Base-by-base conservation (phyloP, 176 grass and related monocot genomes). In the Poa pratensis region DNA sequence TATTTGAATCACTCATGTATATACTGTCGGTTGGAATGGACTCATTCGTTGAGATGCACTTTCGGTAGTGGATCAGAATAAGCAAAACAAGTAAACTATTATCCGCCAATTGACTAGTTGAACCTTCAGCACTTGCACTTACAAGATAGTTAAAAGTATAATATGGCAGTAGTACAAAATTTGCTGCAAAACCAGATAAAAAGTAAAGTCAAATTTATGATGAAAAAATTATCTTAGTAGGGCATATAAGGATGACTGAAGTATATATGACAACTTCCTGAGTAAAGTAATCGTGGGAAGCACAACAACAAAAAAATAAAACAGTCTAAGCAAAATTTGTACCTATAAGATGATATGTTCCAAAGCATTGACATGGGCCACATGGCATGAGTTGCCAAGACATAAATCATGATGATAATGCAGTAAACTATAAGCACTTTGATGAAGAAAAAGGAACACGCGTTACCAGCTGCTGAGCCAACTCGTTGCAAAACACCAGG, bases 141-240 rank as follows among this genome's bases (percentile, higher is more conserved):
- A 95, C 85, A 80, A 98, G 86, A 86, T 92, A 93, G 84, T 96
- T 98, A 70, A 96, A 90, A 76, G 93, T 98, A 84, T 98, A 98
- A 73, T 95, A 93, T 73, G 93, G 96, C 54, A 98, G 84, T 69
- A 98, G 82, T 46, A 98, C 91, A 80, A 98, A 73, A 90, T 94
- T 98, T 84, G 96, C 96, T 98, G 93, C 90, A 95, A 76, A 83
- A 92, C 34, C 80, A 87, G 69, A 86, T 49, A 63, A 16, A 76
- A 65, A 30, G 5, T 24, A 5, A 40, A 81, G 48, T 82, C 62
- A 80, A 20, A 86, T 35, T 22, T 7, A 53, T 62, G 75, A 81
- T 24, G 18, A 20, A 32, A 74, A 75, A 5, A 62, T 32, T 22
- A 20, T 68, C 64, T 35, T 26, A 82, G 63, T 45, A 60, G 68